Conservation (phyloP, 345 rosid species). For the Euphorbia tirucalli region DNA sequence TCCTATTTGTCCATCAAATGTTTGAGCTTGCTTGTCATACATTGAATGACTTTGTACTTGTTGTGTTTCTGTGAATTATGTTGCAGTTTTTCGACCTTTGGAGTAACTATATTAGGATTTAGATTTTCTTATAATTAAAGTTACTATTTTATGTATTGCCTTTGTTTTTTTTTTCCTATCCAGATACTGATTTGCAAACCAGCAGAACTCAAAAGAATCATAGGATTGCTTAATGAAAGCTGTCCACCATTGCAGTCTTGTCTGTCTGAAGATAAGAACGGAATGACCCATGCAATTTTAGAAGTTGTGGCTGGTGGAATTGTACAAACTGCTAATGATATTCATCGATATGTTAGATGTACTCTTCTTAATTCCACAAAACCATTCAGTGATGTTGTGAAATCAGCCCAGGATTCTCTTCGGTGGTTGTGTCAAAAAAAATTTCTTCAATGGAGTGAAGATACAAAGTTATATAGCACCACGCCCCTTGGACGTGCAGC, state of each 20-base stretch:
- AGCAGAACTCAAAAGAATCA: constrained; percentile 79
- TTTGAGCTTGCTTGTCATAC: background rate
- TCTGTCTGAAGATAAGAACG: constrained; percentile 95
- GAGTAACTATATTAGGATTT: background rate
- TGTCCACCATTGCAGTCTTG: constrained; percentile 92
- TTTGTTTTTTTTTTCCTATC: constrained; percentile 18
- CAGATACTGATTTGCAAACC: constrained; percentile 88
- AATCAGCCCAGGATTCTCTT: constrained; percentile 98
- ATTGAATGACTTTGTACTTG: background rate
- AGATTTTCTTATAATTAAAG: background rate
- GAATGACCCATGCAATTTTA: constrained; percentile 98
- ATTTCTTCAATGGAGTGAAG: constrained; percentile 94
- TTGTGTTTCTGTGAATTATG: background rate
- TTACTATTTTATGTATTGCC: background rate
- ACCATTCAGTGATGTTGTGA: constrained; percentile 89
- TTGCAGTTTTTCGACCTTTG: constrained; percentile 1
- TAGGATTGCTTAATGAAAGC: constrained; percentile 71
- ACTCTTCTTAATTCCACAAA: constrained; percentile 95
- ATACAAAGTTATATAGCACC: constrained; percentile 74
- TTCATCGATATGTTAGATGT: constrained; percentile 92
- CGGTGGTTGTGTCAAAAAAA: constrained; percentile 90
- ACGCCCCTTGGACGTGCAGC: constrained; percentile 96
- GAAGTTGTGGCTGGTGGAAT: constrained; percentile 99
- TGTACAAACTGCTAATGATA: constrained; percentile 89
- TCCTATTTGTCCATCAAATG: background rate